A percentile compares a stretch with the other conserved stretches of the same genome.
These are phyloP conservation scores for Tremella fuciformis DNA, from an alignment of 768 basidiomycete species.

Conservation along the genomic window DNA sequence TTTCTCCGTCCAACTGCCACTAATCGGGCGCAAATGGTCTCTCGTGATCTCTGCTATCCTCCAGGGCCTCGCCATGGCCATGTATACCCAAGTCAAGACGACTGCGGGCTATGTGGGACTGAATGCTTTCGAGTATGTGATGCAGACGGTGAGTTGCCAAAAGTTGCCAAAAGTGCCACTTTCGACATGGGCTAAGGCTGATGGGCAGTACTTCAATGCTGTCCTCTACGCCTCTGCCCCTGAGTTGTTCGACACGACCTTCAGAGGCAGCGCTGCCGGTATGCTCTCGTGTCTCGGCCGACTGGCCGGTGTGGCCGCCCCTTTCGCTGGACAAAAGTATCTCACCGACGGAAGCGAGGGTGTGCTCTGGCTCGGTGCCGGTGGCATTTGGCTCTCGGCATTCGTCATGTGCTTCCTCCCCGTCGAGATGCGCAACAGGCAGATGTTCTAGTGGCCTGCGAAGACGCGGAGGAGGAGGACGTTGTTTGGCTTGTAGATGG, in stretches of 20 bases:
- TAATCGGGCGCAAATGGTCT: conserved; percentile 45
- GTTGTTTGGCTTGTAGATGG: too few relatives aligned
- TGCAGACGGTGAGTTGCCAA: conserved; percentile 42
- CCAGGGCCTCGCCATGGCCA: conserved; percentile 42
- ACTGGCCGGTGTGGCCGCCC: conserved; percentile 45
- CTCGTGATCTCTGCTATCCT: conserved; percentile 37
- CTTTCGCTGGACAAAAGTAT: conserved; percentile 42
- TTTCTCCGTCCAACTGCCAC: conserved; percentile 41
- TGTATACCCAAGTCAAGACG: conserved; percentile 46
- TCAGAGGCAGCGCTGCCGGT: conserved; percentile 44
- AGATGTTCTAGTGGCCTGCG: conserved; percentile 42
- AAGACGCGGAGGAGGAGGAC: too few relatives aligned
- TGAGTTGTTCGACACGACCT: conserved; percentile 48
- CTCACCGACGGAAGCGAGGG: conserved; percentile 23
- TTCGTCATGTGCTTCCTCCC: conserved; percentile 45
- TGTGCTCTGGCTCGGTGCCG: conserved; percentile 47
- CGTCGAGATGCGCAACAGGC: conserved; percentile 49
- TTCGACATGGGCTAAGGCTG: not conserved
- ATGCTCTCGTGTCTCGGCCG: conserved; percentile 46
- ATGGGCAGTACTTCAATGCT: conserved; percentile 43
- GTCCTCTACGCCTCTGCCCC: conserved; percentile 50
- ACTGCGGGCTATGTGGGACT: conserved; percentile 44
- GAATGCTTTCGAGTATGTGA: conserved; percentile 48
- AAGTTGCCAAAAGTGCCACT: not conserved
- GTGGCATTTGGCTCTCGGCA: conserved; percentile 40